These are phyloP conservation scores for Suhomyces vadensis DNA, from an alignment of 805 yeast genomes.

Conservation along the genomic window DNA sequence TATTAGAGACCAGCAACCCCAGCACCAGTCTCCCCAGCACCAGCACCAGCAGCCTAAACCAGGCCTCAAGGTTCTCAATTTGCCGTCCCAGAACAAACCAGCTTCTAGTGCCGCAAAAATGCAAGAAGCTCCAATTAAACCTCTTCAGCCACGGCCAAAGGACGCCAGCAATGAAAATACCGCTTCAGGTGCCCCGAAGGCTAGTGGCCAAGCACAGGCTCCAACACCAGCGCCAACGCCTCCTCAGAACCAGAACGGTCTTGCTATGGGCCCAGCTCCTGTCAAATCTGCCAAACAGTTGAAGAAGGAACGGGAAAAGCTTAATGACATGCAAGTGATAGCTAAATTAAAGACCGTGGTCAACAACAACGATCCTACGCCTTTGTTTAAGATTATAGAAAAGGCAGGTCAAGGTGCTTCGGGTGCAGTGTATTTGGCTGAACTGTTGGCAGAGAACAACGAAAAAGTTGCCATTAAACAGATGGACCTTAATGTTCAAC, in stretches of 20 bases:
- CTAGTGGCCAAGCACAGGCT: too few relatives aligned
- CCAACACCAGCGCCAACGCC: neutral
- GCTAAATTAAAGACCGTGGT: slow-evolving; percentile 82
- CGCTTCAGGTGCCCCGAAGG: neutral
- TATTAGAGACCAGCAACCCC: slow-evolving; percentile 13
- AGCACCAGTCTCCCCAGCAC: slow-evolving; percentile 5
- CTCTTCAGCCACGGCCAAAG: slow-evolving; percentile 24
- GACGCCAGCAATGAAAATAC: slow-evolving; percentile 5
- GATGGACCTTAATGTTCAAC: slow-evolving; percentile 89
- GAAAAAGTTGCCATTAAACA: slow-evolving; percentile 92
- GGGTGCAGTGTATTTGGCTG: slow-evolving; percentile 91
- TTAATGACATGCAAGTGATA: slow-evolving; percentile 88
- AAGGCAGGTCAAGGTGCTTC: slow-evolving; percentile 98
- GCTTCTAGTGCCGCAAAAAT: neutral
- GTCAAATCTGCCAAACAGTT: slow-evolving; percentile 40
- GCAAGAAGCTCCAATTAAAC: slow-evolving; percentile 25
- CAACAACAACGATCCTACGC: slow-evolving; percentile 80
- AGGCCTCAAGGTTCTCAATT: slow-evolving; percentile 13
- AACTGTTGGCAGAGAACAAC: slow-evolving; percentile 54
- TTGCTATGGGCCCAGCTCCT: slow-evolving; percentile 15
- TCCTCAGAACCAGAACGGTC: slow-evolving; percentile 1
- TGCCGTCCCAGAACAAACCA: slow-evolving; percentile 7
- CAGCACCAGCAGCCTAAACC: slow-evolving; percentile 9
- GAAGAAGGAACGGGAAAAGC: slow-evolving; percentile 42
- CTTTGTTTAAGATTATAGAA: slow-evolving; percentile 71